Evolutionary conservation across 2,329 filamentous ascomycete genomes (phyloP).

Genomic region (Sclerotinia borealis): DNA sequence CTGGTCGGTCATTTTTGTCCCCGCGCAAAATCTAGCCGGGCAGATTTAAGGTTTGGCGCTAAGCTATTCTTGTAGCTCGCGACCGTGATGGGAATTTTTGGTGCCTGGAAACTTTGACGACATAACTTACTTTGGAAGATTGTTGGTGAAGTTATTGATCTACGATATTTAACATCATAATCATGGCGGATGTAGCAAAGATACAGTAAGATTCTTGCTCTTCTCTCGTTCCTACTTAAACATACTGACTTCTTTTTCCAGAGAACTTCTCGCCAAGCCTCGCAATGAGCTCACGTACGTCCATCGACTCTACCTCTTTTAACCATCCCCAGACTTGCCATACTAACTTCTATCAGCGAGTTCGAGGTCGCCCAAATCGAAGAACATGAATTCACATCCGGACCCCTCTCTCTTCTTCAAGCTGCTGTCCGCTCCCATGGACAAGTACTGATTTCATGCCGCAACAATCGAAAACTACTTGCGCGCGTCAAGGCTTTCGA

Average conservation of each 20-base stretch:
- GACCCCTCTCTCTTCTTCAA: constrained; percentile 88
- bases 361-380: constrained; percentile 81
- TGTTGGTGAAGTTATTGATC: constrained; percentile 7
- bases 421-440: constrained; percentile 91
- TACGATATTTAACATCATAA: constrained; percentile 28
- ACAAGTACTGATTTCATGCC: constrained; percentile 94
- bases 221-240: background rate
- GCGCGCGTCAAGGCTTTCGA: constrained; percentile 98
- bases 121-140: background rate
- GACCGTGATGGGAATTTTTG: constrained; percentile 21
- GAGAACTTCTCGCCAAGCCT: constrained; percentile 83
- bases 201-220: constrained; percentile 50
- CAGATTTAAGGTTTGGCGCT: constrained; percentile 20
- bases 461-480: constrained; percentile 96
- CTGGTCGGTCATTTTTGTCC: constrained; percentile 14
- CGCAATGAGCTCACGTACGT: constrained; percentile 86
- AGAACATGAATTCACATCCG: constrained; percentile 73
- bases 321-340: constrained; percentile 15
- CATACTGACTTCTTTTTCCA: constrained; percentile 35
- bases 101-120: constrained; percentile 17
- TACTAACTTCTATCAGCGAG: constrained; percentile 51
- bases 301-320: constrained; percentile 16
- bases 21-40: constrained; percentile 9
- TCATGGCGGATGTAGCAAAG: constrained; percentile 62
- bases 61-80: constrained; percentile 17